Conservation (phyloP, 176 grass and related monocot species). For the Eleusine indica region DNA sequence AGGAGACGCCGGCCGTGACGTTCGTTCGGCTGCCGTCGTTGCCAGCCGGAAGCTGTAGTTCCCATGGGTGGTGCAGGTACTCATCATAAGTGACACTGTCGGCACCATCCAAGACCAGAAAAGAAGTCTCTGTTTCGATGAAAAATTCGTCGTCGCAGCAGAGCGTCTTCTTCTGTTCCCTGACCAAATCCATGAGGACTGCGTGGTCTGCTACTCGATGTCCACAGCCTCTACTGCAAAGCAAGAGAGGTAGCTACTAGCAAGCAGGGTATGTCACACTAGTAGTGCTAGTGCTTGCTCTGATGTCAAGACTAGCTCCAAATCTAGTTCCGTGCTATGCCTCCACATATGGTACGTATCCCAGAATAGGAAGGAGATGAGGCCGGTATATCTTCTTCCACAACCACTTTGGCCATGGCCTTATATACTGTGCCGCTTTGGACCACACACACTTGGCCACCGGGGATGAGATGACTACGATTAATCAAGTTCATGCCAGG, state of each 20-base stretch:
- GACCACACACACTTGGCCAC: constrained; percentile 33
- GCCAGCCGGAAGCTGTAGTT: neutral
- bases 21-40: no score
- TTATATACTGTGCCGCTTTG: constrained; percentile 17
- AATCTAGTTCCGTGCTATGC: neutral
- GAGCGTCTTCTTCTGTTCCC: neutral
- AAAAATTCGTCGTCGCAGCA: neutral
- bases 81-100: neutral
- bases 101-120: neutral
- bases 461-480: neutral
- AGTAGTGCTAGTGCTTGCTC: no score
- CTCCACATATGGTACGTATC: neutral
- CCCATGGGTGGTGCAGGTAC: constrained; percentile 7
- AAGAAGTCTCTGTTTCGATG: neutral
- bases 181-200: constrained; percentile 9
- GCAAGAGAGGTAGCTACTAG: neutral
- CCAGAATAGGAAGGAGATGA: neutral
- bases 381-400: neutral
- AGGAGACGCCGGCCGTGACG: neutral
- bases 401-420: neutral
- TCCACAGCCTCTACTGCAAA: neutral
- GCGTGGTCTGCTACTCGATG: neutral
- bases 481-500: constrained; percentile 2
- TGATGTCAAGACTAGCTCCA: neutral
- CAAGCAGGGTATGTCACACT: no score